phyloP scores from a whole-genome alignment of 371 early-diverging fungal genomes.

The Circinella minor region DNA sequence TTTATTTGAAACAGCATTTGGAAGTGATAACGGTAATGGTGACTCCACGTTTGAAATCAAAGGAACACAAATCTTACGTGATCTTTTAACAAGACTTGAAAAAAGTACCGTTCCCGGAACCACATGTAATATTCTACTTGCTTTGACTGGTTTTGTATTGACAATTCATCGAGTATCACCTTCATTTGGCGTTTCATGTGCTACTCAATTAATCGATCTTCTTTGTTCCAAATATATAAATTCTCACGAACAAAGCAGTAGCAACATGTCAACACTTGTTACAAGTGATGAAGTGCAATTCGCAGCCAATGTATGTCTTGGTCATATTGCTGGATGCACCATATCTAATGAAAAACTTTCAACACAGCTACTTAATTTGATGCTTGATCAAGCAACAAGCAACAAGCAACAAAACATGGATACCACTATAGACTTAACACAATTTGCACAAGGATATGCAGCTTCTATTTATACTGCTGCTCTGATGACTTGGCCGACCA shows the following conservation, averaged over 20 bases:
- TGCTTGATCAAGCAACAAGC: slow-evolving; percentile 22
- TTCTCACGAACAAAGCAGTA: slow-evolving; percentile 8
- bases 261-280: slow-evolving; percentile 26
- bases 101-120: slow-evolving; percentile 61
- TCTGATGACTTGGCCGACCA: slow-evolving; percentile 52
- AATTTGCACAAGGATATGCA: slow-evolving; percentile 60
- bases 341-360: slow-evolving; percentile 53
- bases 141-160: slow-evolving; percentile 49
- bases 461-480: slow-evolving; percentile 49
- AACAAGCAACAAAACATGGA: slow-evolving; percentile 27
- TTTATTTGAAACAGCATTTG: slow-evolving; percentile 41
- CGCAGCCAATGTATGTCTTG: slow-evolving; percentile 53
- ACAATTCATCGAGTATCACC: slow-evolving; percentile 25
- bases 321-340: slow-evolving; percentile 49
- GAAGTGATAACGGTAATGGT: slow-evolving; percentile 17
- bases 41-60: slow-evolving; percentile 30
- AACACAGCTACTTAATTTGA: slow-evolving; percentile 16
- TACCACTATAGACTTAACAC: slow-evolving; percentile 37
- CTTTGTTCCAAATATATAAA: slow-evolving; percentile 35
- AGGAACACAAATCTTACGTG: slow-evolving; percentile 39
- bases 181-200: slow-evolving; percentile 36
- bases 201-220: slow-evolving; percentile 29
- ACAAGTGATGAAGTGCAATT: slow-evolving; percentile 67
- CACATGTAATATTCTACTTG: slow-evolving; percentile 57
- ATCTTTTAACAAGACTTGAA: slow-evolving; percentile 49